These are phyloP conservation scores for Ensete ventricosum DNA, from an alignment of 176 grass and related monocot species.

Conservation along the genomic window DNA sequence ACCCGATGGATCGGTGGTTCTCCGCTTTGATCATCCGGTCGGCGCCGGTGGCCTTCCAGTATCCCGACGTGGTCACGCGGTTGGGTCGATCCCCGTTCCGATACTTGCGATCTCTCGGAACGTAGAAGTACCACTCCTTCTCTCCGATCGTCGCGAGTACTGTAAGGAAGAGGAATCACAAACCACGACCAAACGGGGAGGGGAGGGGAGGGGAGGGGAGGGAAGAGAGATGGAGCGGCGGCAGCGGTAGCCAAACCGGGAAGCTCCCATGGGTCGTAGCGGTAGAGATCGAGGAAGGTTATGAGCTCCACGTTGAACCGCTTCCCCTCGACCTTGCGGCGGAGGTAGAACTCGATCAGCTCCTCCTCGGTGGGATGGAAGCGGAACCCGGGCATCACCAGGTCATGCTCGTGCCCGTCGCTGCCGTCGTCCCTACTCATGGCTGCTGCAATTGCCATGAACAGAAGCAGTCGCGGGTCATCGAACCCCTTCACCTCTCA, in stretches of 20 bases:
- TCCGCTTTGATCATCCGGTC: slow-evolving; percentile 3
- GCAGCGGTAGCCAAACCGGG: slow-evolving; percentile 37
- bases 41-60: slow-evolving; percentile 50
- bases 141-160: slow-evolving; percentile 69
- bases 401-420: slow-evolving; percentile 47
- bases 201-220: slow-evolving; percentile 10
- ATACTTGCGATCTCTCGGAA: slow-evolving; percentile 96
- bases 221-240: background rate
- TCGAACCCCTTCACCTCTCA: slow-evolving; percentile 11
- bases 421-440: background rate
- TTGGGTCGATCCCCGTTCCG: slow-evolving; percentile 83
- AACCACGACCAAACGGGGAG: slow-evolving; percentile 8
- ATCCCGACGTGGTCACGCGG: slow-evolving; percentile 76
- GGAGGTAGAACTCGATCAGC: slow-evolving; percentile 98
- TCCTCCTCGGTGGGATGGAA: slow-evolving; percentile 99
- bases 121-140: slow-evolving; percentile 97
- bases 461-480: slow-evolving; percentile 25
- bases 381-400: slow-evolving; percentile 97
- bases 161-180: slow-evolving; percentile 13
- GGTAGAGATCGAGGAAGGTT: slow-evolving; percentile 77
- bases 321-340: slow-evolving; percentile 84
- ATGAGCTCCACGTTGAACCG: slow-evolving; percentile 96
- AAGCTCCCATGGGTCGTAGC: slow-evolving; percentile 94
- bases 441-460: slow-evolving; percentile 18
- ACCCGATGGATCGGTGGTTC: slow-evolving; percentile 64